These are phyloP conservation scores for Penicillium ucsense DNA, from an alignment of 495 filamentous ascomycete genomes.

Conservation along the genomic window DNA sequence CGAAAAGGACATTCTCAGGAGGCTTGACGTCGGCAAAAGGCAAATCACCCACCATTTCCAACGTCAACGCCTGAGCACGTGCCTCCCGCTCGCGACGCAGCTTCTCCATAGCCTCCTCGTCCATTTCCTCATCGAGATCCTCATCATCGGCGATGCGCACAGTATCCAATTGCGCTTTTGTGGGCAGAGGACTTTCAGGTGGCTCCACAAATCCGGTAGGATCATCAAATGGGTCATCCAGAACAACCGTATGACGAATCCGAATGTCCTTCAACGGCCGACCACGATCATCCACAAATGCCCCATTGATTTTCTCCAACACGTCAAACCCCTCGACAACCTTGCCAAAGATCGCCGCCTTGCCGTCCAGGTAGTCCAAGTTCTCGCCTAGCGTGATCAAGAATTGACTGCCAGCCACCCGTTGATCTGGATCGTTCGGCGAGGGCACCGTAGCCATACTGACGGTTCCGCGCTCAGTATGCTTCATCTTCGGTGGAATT, in stretches of 20 bases:
- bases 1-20: constrained; percentile 93
- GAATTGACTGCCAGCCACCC: constrained; percentile 80
- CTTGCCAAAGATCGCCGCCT: constrained; percentile 87
- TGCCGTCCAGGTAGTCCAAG: constrained; percentile 80
- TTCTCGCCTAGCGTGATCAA: constrained; percentile 80
- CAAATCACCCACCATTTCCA: constrained; percentile 97
- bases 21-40: constrained; percentile 98
- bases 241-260: constrained; percentile 78
- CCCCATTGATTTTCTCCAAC: constrained; percentile 84
- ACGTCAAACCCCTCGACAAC: constrained; percentile 90
- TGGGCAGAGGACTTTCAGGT: constrained; percentile 69
- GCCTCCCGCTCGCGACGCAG: constrained; percentile 82
- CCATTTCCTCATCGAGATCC: constrained; percentile 62
- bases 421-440: constrained; percentile 65
- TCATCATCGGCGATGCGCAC: constrained; percentile 89
- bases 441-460: constrained; percentile 86
- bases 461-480: constrained; percentile 77
- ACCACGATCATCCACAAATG: constrained; percentile 75
- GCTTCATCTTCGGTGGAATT: constrained; percentile 75
- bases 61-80: constrained; percentile 82
- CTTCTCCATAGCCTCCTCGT: constrained; percentile 70
- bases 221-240: constrained; percentile 84
- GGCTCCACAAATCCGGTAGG: constrained; percentile 66
- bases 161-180: constrained; percentile 77
- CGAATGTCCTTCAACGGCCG: constrained; percentile 85